Evolutionary conservation across 2,329 filamentous ascomycete genomes (phyloP), one percentile per base, ranked within the genome.

Genomic region (Xylariaceae sp.): DNA sequence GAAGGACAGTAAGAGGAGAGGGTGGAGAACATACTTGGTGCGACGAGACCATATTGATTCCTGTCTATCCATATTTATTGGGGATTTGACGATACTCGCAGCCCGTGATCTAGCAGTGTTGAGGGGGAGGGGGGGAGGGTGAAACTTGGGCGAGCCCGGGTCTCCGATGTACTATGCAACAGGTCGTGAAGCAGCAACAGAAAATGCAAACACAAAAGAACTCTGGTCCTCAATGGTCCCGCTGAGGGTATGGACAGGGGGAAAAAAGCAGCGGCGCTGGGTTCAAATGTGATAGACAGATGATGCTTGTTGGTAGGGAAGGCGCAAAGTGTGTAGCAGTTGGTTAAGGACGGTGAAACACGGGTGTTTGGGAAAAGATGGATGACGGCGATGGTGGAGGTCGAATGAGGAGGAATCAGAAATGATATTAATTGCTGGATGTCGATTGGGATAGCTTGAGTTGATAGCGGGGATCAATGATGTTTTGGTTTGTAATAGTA

Each of bases 1-100:
- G 51, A 37, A 41, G 56, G n/a, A n/a, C n/a, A n/a, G 34, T 19
- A 16, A 14, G 44, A 37, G n/a, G 22, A 33, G 34, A 36, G 32
- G 42, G 11, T 12, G 34, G 27, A 8, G 47, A 42, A 69, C 83
- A 69, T 77, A 91, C 87, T 89, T 90, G 71, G 83, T 85, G 71
- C 88, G 85, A 70, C 88, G 85, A 71, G 81, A 85, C 87, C 88
- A 92, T 75, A 82, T 62, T 48, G 61, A 59, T 53, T 61, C 61
- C 52, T 65, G 71, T 65, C 76, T 79, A 68, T 80, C 79, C 79
- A 82, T 82, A 65, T 47, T 58, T 51, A 40, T 36, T 41, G 35
- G 27, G 34, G n/a, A 29, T 16, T 42, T n/a, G n/a, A n/a, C 22
- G 42, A 39, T 43, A 40, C 42, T 40, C 35, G 39, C 40, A 44